These are phyloP conservation scores for Bocquillonia castaneifolia DNA, from an alignment of 441 rosid genomes.

Conservation along the genomic window DNA sequence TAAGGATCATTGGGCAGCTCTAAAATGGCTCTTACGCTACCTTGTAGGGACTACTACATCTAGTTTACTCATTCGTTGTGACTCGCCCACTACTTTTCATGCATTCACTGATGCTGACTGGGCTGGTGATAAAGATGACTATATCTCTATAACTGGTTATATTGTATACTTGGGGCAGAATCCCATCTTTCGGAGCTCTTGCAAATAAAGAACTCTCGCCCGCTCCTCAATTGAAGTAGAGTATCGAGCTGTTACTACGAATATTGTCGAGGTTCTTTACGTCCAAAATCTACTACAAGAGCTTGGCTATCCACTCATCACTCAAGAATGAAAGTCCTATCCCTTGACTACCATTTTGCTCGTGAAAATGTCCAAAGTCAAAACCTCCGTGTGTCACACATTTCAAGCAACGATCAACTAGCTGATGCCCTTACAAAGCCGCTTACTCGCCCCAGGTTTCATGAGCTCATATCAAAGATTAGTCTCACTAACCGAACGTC, in stretches of 20 bases:
- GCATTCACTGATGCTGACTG: background rate
- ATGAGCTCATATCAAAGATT: background rate
- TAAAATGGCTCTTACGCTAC: background rate
- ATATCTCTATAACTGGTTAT: background rate
- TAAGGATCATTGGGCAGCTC: background rate
- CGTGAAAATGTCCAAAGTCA: background rate
- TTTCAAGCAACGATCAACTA: background rate
- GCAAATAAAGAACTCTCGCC: background rate
- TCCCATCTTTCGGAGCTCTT: background rate
- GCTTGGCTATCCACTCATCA: background rate
- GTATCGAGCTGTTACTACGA: background rate
- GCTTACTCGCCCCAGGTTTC: background rate
- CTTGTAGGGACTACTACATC: background rate
- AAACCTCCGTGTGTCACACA: background rate
- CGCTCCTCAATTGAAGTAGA: background rate
- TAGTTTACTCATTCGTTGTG: background rate
- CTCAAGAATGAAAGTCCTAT: background rate
- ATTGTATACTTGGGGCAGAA: background rate
- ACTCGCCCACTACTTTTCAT: background rate
- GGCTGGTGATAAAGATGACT: background rate
- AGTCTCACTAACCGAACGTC: background rate
- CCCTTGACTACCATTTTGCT: background rate
- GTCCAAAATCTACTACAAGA: background rate
- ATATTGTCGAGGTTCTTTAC: background rate
- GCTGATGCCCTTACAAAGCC: background rate